Evolutionary conservation across 2,329 filamentous ascomycete species (phyloP).

Genomic region (Dothideomycetidae sp.): DNA sequence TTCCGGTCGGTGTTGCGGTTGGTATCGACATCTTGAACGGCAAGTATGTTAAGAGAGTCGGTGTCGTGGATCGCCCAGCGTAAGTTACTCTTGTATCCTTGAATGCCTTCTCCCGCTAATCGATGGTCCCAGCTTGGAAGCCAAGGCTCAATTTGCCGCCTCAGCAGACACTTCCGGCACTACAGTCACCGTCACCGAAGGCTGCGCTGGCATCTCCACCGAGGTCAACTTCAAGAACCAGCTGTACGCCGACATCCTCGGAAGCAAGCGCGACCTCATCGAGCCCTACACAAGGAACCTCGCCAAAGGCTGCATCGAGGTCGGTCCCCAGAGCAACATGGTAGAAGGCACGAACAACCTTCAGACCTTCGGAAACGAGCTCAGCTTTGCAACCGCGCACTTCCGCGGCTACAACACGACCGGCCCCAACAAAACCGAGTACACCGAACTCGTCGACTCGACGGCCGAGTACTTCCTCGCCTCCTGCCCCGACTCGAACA

Average conservation of each 20-base stretch:
- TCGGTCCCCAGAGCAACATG: no score
- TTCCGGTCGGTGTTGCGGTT: slow-evolving; percentile 3
- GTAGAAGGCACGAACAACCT: no score
- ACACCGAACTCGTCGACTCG: slow-evolving; percentile 15
- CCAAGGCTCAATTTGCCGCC: slow-evolving; percentile 18
- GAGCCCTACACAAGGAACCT: slow-evolving; percentile 1
- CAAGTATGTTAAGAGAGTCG: slow-evolving; percentile 1
- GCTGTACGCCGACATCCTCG: slow-evolving; percentile 16
- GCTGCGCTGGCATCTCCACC: slow-evolving; percentile 22
- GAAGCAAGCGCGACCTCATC: slow-evolving; percentile 9
- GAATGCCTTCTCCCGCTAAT: neutral
- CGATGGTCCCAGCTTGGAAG: slow-evolving; percentile 12
- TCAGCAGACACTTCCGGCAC: slow-evolving; percentile 9
- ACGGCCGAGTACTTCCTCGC: slow-evolving; percentile 15
- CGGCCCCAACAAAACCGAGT: slow-evolving; percentile 13
- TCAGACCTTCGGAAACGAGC: no score
- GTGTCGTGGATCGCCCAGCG: slow-evolving; percentile 4
- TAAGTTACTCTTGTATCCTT: no score
- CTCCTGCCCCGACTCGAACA: slow-evolving; percentile 24
- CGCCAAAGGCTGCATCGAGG: slow-evolving; percentile 9
- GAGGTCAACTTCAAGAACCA: slow-evolving; percentile 14
- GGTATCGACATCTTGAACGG: slow-evolving; percentile 5
- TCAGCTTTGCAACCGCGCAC: slow-evolving; percentile 3
- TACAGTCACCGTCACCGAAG: slow-evolving; percentile 16
- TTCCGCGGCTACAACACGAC: slow-evolving; percentile 8